These are phyloP conservation scores for Botrytis squamosa DNA, from an alignment of 2,329 filamentous ascomycete genomes.

Conservation along the genomic window DNA sequence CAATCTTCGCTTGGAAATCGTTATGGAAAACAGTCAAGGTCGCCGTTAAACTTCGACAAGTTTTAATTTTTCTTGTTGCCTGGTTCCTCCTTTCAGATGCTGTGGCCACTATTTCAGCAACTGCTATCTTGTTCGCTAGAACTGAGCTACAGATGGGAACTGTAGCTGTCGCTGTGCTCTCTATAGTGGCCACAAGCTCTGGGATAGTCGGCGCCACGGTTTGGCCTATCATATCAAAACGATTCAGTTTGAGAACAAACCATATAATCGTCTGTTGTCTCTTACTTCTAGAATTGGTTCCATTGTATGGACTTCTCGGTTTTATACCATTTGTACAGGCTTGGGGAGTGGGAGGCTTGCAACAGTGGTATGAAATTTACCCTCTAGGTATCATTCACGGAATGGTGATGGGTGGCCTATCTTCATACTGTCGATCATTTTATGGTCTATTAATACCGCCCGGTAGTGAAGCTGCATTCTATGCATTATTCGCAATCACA, in stretches of 20 bases:
- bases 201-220: slow-evolving; percentile 87
- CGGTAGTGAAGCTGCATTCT: slow-evolving; percentile 93
- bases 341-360: slow-evolving; percentile 79
- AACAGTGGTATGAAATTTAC: slow-evolving; percentile 96
- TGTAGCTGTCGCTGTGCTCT: slow-evolving; percentile 86
- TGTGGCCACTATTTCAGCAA: slow-evolving; percentile 91
- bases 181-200: slow-evolving; percentile 81
- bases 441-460: slow-evolving; percentile 93
- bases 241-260: slow-evolving; percentile 68
- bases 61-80: slow-evolving; percentile 75
- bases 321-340: slow-evolving; percentile 77
- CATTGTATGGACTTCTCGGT: slow-evolving; percentile 83
- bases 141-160: slow-evolving; percentile 87
- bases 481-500: slow-evolving; percentile 65
- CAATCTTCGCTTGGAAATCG: slow-evolving; percentile 81
- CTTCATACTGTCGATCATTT: slow-evolving; percentile 86
- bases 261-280: slow-evolving; percentile 95
- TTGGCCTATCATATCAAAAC: slow-evolving; percentile 77
- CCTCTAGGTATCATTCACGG: slow-evolving; percentile 88
- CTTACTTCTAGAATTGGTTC: slow-evolving; percentile 85
- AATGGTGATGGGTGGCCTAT: slow-evolving; percentile 88
- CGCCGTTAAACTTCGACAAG: slow-evolving; percentile 69
- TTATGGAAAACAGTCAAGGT: slow-evolving; percentile 77
- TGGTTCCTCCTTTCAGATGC: slow-evolving; percentile 96
- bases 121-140: slow-evolving; percentile 93